Percentiles rank a stretch among this genome's conserved stretches.
Evolutionary conservation across 2,329 filamentous ascomycete species (phyloP).

Genomic region (Amesomyces nigricolor): DNA sequence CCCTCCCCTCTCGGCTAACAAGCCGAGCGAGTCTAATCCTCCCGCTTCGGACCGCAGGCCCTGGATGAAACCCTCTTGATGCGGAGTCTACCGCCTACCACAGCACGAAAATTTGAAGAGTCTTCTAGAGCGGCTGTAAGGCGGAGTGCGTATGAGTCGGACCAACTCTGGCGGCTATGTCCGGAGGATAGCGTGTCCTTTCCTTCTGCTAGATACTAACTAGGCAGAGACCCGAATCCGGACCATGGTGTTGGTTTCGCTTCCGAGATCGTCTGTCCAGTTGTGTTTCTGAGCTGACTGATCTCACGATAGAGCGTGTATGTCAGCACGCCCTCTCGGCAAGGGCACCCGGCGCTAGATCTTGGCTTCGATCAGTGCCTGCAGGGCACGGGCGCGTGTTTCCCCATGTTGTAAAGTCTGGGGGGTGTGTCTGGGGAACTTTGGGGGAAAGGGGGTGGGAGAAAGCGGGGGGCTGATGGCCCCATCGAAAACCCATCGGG

Average conservation of each 20-base stretch:
- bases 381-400: constrained; percentile 14
- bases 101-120: no score
- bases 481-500: constrained; percentile 12
- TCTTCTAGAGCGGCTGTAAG: neutral
- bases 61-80: constrained; percentile 22
- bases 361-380: constrained; percentile 12
- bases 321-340: constrained; percentile 1
- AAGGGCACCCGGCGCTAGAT: constrained; percentile 11
- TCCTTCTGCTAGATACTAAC: neutral
- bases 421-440: neutral
- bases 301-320: neutral
- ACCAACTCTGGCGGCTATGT: neutral
- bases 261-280: neutral
- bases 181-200: constrained; percentile 11
- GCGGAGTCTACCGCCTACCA: neutral
- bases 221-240: neutral
- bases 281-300: neutral
- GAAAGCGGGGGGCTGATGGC: neutral
- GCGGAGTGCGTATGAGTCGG: neutral
- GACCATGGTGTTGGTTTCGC: neutral
- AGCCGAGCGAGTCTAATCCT: constrained; percentile 7
- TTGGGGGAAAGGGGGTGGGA: constrained; percentile 2
- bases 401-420: constrained; percentile 9
- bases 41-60: constrained; percentile 22
- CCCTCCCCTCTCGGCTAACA: neutral